Evolutionary conservation across 371 early-diverging fungal genomes (phyloP), one percentile per base, ranked within the genome.

Genomic region (Dinochytrium kinnereticum): DNA sequence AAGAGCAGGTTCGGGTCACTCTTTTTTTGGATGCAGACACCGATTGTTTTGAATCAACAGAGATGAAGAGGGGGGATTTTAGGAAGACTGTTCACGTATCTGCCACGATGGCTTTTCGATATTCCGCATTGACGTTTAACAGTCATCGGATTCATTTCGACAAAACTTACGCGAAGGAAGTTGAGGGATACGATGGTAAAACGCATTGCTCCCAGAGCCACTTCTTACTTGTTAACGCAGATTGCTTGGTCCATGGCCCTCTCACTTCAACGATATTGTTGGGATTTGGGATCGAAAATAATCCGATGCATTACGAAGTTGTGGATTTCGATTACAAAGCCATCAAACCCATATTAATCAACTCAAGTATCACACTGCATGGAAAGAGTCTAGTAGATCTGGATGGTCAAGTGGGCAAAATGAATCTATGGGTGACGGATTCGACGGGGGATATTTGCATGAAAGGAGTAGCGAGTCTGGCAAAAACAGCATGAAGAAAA

Each of bases 101-200:
- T 10, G 13, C 66, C 2, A 37, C 37, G 2, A 66, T 44, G 66
- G 44, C 49, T 36, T 95, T 95, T 81, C 80, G 95, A 33, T 95
- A 91, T 80, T 94, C 94, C 28, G 94, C 96, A 21, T 70, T 94
- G 64, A 92, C 93, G 1, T 95, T 91, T 81, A 95, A 95, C 78
- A 89, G 90, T 55, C 95, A 95, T 76, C 85, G 85, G 37, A 94
- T 95, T 55, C 95, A 95, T 76, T 95, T 90, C 80, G 93, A 95
- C 76, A 80, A 86, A 49, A 72, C 73, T 1, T 94, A 93, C 74
- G 88, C 92, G n/a, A 83, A 84, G 31, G 74, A 86, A 26, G 76
- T 87, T 2, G 96, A 95, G 76, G 88, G 88, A 19, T 93, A 94
- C 68, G 88, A 90, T 59, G 88, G 73, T 57, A 13, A 37, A n/a